These are phyloP conservation scores for Solanum tacnaense DNA, from an alignment of 257 asterid species.

Conservation along the genomic window DNA sequence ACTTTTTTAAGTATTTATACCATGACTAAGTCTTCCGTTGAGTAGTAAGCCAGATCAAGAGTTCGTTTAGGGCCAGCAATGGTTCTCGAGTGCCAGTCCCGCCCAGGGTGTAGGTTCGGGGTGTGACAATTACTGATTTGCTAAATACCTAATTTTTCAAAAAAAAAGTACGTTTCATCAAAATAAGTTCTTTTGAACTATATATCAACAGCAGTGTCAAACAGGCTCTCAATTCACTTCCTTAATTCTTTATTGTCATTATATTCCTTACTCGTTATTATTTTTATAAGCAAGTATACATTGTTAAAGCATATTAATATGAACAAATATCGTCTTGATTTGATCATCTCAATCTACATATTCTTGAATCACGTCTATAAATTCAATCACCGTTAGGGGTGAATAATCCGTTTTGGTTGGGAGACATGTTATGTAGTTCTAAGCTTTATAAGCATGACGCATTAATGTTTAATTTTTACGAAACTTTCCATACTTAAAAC, in stretches of 20 bases:
- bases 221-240: no score
- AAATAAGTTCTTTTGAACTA: no score
- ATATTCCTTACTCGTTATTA: not conserved
- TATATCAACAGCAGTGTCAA: no score
- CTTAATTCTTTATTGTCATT: not conserved
- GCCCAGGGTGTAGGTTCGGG: accelerated
- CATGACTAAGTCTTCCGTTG: no score
- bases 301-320: not conserved
- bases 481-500: not conserved
- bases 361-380: not conserved
- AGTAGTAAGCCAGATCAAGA: no score
- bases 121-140: no score
- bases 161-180: no score
- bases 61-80: no score
- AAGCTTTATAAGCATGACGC: not conserved
- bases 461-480: not conserved
- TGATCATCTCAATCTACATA: not conserved
- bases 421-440: not conserved
- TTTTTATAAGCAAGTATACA: not conserved
- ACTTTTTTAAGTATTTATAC: no score
- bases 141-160: no score
- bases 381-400: not conserved
- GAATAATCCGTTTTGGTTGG: not conserved
- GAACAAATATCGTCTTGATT: not conserved
- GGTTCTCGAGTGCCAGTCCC: no score